Percentiles rank a stretch among this genome's conserved stretches.
Evolutionary conservation across 768 basidiomycete species (phyloP).

Genomic region (Auricularia sp.): DNA sequence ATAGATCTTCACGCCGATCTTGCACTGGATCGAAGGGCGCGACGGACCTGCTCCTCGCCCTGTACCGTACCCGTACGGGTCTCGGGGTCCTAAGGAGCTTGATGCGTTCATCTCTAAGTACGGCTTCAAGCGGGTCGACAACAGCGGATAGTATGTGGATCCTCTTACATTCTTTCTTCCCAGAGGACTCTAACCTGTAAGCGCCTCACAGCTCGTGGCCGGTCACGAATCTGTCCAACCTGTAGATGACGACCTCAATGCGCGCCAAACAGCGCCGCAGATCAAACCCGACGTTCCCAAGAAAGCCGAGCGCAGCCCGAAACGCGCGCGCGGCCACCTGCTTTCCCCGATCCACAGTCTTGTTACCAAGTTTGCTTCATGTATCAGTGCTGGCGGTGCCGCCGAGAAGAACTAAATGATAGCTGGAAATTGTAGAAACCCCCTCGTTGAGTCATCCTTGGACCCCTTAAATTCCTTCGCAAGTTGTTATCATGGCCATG

Average conservation of each 20-base stretch:
- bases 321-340: not conserved
- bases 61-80: slow-evolving; percentile 79
- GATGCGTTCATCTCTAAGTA: slow-evolving; percentile 64
- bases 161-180: slow-evolving; percentile 6
- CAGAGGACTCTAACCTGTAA: slow-evolving; percentile 3
- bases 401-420: too few species aligned
- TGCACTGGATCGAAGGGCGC: slow-evolving; percentile 91
- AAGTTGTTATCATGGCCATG: too few species aligned
- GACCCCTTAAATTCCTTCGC: too few species aligned
- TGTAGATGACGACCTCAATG: not conserved
- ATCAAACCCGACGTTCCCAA: not conserved
- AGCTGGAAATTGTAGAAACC: too few species aligned
- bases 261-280: not conserved
- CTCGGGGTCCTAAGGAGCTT: slow-evolving; percentile 83
- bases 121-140: slow-evolving; percentile 60
- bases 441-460: too few species aligned
- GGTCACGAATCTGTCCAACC: slow-evolving; percentile 45
- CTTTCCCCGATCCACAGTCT: not conserved
- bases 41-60: slow-evolving; percentile 59
- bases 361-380: not conserved
- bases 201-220: slow-evolving; percentile 54
- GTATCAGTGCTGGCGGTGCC: not conserved
- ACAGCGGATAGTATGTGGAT: slow-evolving; percentile 57
- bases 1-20: slow-evolving; percentile 86
- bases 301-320: not conserved